Percentiles rank a stretch among this genome's conserved stretches.
These are phyloP conservation scores for Sclerotinia nivalis DNA, from an alignment of 2,329 filamentous ascomycete species.

Conservation along the genomic window DNA sequence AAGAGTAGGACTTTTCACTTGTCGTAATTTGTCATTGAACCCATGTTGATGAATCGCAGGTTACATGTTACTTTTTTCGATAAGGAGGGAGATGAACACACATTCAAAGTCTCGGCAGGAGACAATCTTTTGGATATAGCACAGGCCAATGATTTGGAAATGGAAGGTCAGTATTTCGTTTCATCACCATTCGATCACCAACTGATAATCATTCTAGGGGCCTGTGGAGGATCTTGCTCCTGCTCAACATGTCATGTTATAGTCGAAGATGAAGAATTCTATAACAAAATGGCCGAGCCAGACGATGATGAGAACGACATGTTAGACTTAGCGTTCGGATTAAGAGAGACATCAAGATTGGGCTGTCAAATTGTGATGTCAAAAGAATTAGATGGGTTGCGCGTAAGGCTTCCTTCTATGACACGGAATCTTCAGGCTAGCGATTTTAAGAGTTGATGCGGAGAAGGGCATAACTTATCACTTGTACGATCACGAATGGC, in stretches of 20 bases:
- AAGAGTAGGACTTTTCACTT: constrained; percentile 66
- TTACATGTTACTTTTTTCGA: constrained; percentile 90
- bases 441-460: constrained; percentile 63
- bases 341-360: constrained; percentile 65
- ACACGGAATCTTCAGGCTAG: constrained; percentile 94
- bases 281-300: constrained; percentile 62
- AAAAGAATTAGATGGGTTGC: constrained; percentile 83
- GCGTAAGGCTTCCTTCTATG: constrained; percentile 86
- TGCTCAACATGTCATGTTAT: constrained; percentile 78
- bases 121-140: constrained; percentile 96
- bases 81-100: constrained; percentile 77
- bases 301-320: constrained; percentile 69
- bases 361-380: constrained; percentile 71
- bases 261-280: constrained; percentile 62
- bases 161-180: constrained; percentile 68
- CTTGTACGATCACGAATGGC: constrained; percentile 3
- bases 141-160: constrained; percentile 91
- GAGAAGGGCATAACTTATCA: background rate
- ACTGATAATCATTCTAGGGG: constrained; percentile 51
- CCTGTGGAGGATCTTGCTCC: constrained; percentile 82
- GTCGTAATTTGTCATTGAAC: background rate
- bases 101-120: constrained; percentile 77
- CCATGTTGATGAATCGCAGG: constrained; percentile 48
- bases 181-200: background rate
- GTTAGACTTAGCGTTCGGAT: constrained; percentile 72